A percentile compares a stretch with the other conserved stretches of the same genome.
Evolutionary conservation across 129 eudicot genomes (phyloP).

Genomic region (Chrysanthemum makinoi): DNA sequence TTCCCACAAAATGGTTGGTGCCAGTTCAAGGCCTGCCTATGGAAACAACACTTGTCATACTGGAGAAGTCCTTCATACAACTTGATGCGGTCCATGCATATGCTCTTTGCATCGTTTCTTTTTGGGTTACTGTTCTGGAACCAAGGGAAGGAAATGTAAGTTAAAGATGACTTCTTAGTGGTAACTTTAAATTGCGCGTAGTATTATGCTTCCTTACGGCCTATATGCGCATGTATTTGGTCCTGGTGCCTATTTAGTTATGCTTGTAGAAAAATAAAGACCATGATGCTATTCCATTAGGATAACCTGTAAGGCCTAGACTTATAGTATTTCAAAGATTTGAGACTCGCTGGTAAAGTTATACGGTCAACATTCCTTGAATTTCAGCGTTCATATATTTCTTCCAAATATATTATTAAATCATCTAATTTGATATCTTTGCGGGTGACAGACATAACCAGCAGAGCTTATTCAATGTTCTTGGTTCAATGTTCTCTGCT

Average conservation of each 20-base stretch:
- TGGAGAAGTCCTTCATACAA: constrained; percentile 51
- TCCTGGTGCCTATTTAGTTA: too few relatives aligned
- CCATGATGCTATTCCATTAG: too few relatives aligned
- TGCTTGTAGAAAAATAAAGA: too few relatives aligned
- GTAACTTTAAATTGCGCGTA: too few relatives aligned
- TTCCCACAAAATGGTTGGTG: constrained; percentile 39
- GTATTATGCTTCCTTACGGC: too few relatives aligned
- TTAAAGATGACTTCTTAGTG: neutral
- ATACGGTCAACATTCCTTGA: too few relatives aligned
- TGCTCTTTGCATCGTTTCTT: constrained; percentile 29
- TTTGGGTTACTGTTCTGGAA: constrained; percentile 41
- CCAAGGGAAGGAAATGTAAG: constrained; percentile 43
- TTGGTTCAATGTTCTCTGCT: constrained; percentile 25
- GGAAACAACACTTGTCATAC: constrained; percentile 45
- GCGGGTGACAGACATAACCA: constrained; percentile 24
- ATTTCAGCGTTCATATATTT: neutral
- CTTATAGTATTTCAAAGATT: too few relatives aligned
- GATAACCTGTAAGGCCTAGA: too few relatives aligned
- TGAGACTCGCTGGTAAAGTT: too few relatives aligned
- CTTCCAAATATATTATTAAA: neutral
- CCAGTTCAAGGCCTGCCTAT: constrained; percentile 35
- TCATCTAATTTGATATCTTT: neutral
- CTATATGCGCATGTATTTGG: too few relatives aligned
- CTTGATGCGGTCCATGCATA: constrained; percentile 31
- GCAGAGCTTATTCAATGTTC: constrained; percentile 32